These are phyloP conservation scores for Blastobotrys raffinosifermentans DNA, from an alignment of 1,139 yeast genomes.

Conservation along the genomic window DNA sequence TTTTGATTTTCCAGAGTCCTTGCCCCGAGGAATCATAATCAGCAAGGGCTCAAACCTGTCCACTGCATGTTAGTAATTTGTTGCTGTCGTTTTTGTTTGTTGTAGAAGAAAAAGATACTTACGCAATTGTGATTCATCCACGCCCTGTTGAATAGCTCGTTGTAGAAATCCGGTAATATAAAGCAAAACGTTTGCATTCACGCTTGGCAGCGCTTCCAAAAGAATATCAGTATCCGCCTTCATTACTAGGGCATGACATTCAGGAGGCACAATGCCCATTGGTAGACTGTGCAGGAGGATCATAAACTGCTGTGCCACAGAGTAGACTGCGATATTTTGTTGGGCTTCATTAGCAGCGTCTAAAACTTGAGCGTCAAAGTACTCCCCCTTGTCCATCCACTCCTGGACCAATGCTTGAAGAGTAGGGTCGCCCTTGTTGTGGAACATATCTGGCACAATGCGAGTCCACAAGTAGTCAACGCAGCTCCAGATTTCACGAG, in stretches of 20 bases:
- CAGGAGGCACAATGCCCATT: slow-evolving; percentile 38
- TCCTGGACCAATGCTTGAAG: slow-evolving; percentile 29
- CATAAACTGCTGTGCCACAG: slow-evolving; percentile 31
- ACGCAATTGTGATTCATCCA: slow-evolving; percentile 13
- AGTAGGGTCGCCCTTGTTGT: slow-evolving; percentile 25
- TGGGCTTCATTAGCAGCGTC: slow-evolving; percentile 26
- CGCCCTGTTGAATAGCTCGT: slow-evolving; percentile 28
- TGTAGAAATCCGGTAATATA: slow-evolving; percentile 36
- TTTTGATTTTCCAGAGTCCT: no score
- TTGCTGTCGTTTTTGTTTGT: not conserved
- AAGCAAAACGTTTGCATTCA: slow-evolving; percentile 38
- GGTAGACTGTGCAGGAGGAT: slow-evolving; percentile 34
- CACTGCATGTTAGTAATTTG: slow-evolving; percentile 10
- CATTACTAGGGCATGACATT: slow-evolving; percentile 26
- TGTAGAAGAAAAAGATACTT: slow-evolving; percentile 4
- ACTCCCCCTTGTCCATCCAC: slow-evolving; percentile 33
- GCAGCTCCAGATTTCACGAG: slow-evolving; percentile 33
- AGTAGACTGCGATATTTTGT: slow-evolving; percentile 24
- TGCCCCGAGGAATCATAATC: slow-evolving; percentile 26
- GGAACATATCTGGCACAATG: slow-evolving; percentile 15
- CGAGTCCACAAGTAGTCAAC: slow-evolving; percentile 33
- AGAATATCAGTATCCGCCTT: slow-evolving; percentile 27
- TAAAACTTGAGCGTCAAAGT: slow-evolving; percentile 31
- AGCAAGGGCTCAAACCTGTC: slow-evolving; percentile 30
- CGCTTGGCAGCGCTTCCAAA: slow-evolving; percentile 36